Conservation (phyloP, 352 stramenopile species). For the Globisporangium rhizosaccharum region DNA sequence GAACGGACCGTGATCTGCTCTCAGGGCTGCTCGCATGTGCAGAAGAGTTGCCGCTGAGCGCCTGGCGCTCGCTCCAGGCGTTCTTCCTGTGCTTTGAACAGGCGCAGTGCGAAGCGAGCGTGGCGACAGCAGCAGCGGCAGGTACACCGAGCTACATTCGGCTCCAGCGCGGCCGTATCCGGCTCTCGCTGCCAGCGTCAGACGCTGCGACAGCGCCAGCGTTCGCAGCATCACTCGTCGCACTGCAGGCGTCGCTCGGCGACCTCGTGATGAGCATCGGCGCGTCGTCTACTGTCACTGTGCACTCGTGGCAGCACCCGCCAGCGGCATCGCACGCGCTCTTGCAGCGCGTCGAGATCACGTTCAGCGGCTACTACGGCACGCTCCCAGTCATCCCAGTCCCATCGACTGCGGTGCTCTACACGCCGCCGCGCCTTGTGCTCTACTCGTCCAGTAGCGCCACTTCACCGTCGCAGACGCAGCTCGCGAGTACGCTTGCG, state of each 20-base stretch:
- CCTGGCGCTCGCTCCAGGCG: neutral
- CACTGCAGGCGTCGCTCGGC: conserved; percentile 1
- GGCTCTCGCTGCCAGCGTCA: neutral
- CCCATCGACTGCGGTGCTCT: neutral
- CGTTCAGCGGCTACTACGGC: conserved; percentile 6
- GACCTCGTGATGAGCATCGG: neutral
- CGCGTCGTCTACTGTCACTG: no score
- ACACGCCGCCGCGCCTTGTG: neutral
- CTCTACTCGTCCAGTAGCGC: conserved; percentile 1
- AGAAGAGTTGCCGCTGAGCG: neutral
- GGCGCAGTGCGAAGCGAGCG: conserved; percentile 7
- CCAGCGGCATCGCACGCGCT: neutral
- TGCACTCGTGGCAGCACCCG: neutral
- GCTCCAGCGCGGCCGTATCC: conserved; percentile 5
- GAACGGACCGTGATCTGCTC: conserved; percentile 3
- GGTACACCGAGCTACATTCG: conserved; percentile 7
- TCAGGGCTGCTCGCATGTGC: neutral
- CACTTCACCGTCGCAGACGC: neutral
- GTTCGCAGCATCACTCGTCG: neutral
- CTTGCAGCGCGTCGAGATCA: conserved; percentile 6
- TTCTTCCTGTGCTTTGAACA: conserved; percentile 12
- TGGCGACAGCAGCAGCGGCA: neutral
- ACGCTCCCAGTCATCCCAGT: neutral
- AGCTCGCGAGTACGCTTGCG: neutral
- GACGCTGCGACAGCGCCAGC: no score